Percentiles rank a stretch among this genome's conserved stretches.
These are phyloP conservation scores for Lichtheimia ramosa DNA, from an alignment of 371 early-diverging fungal species.

Conservation along the genomic window DNA sequence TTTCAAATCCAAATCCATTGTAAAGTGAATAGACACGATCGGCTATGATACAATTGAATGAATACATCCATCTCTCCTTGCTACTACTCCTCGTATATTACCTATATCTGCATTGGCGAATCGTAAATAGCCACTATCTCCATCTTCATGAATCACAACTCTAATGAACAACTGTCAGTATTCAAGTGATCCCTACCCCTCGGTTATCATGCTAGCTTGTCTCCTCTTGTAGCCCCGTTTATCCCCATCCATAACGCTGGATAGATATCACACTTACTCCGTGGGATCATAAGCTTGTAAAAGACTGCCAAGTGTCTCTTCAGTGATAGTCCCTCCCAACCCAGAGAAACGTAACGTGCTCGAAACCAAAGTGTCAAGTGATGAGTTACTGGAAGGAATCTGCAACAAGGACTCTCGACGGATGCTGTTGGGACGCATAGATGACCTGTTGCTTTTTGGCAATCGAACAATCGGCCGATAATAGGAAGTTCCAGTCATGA, in stretches of 20 bases:
- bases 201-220: too few relatives aligned
- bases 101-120: conserved; percentile 17
- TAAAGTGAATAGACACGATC: conserved; percentile 22
- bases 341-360: conserved; percentile 41
- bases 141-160: conserved; percentile 10
- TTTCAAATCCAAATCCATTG: conserved; percentile 24
- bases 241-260: neutral
- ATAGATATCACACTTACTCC: conserved; percentile 31
- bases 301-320: conserved; percentile 35
- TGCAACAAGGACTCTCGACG: conserved; percentile 3
- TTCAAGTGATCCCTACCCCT: too few relatives aligned
- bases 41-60: conserved; percentile 10
- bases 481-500: too few relatives aligned
- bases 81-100: neutral
- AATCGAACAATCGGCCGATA: conserved; percentile 33
- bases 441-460: conserved; percentile 37
- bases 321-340: conserved; percentile 27
- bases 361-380: conserved; percentile 32
- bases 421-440: conserved; percentile 14
- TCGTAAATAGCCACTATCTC: conserved; percentile 13
- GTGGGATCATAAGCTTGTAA: conserved; percentile 42
- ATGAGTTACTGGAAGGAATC: too few relatives aligned
- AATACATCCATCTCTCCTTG: neutral
- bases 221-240: neutral
- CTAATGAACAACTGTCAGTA: neutral